Base-by-base conservation (phyloP, 768 basidiomycete species). In the Grammothele lineata region DNA sequence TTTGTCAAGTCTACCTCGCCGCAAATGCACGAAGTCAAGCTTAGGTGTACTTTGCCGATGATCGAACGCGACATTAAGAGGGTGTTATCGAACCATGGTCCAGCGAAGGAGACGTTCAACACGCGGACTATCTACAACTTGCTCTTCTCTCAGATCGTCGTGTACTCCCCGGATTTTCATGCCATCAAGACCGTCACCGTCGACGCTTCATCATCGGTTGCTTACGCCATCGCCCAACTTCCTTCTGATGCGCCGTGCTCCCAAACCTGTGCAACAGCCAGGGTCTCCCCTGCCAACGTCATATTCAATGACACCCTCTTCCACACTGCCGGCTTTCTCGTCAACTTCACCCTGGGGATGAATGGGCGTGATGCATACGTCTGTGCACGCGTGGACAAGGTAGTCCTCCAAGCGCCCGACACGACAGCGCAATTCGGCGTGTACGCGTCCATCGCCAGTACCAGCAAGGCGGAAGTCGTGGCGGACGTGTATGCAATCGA, bases 251-350 rank as follows among this genome's bases (percentile, higher is more conserved):
- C n/a, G n/a, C n/a, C n/a, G n/a, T n/a, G n/a, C n/a, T n/a, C n/a
- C n/a, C n/a, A n/a, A n/a, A n/a, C n/a, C n/a, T n/a, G n/a, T n/a
- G n/a, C n/a, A n/a, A n/a, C n/a, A n/a, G n/a, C n/a, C n/a, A n/a
- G n/a, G n/a, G n/a, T n/a, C n/a, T n/a, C n/a, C n/a, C n/a, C n/a
- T n/a, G n/a, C n/a, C n/a, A n/a, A n/a, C n/a, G n/a, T 80, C 5
- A 59, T 84, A 21, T 85, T 87, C 63, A 66, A 77, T 47, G 86
- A 88, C 52, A 78, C 81, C 0, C 66, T 88, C 24, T 66, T 87
- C 24, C 87, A 88, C 48, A 72, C 77, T 30, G 78, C 85, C 0
- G 87, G 87, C 3, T 85, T 88, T 62, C 65, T 87, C 26, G 73
- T 78, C 21, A 89, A 88, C 60, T 59, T 79, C 57, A 71, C 33